These are phyloP conservation scores for Blastobotrys buckinghamii DNA, from an alignment of 1,139 yeast genomes.

Conservation along the genomic window DNA sequence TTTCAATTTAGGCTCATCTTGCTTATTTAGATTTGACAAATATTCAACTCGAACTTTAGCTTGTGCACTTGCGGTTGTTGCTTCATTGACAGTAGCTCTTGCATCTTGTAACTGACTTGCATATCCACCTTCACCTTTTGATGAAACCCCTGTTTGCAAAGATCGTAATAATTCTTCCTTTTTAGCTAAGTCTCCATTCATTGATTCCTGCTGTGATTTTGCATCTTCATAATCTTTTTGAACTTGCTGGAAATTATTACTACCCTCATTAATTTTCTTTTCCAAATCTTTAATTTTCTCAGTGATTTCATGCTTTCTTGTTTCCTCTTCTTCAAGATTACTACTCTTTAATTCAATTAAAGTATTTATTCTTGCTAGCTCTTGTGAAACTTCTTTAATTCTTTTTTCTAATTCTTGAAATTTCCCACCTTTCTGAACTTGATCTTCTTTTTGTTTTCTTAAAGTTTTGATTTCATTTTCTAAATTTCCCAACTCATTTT, in stretches of 20 bases:
- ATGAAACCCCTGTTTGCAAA: constrained; percentile 83
- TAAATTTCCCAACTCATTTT: constrained; percentile 52
- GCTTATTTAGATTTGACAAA: constrained; percentile 46
- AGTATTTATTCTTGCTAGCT: constrained; percentile 62
- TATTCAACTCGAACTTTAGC: constrained; percentile 55
- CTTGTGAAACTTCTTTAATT: constrained; percentile 58
- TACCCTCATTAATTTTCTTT: constrained; percentile 18
- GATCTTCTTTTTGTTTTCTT: constrained; percentile 51
- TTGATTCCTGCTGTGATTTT: constrained; percentile 39
- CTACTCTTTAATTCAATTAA: constrained; percentile 52
- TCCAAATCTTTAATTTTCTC: constrained; percentile 23
- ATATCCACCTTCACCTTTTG: constrained; percentile 78
- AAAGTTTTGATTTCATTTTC: constrained; percentile 56
- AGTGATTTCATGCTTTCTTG: constrained; percentile 23
- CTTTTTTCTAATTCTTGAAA: constrained; percentile 54
- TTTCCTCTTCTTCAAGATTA: constrained; percentile 47
- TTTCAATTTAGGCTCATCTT: constrained; percentile 47
- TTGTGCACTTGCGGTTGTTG: constrained; percentile 55
- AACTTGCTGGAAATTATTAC: constrained; percentile 27
- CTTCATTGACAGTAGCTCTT: constrained; percentile 50
- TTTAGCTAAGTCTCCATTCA: constrained; percentile 47
- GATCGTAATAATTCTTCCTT: constrained; percentile 81
- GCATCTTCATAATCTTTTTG: constrained; percentile 41
- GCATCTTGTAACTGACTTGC: constrained; percentile 64
- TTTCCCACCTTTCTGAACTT: constrained; percentile 56